A percentile compares a stretch with the other conserved stretches of the same genome.
Conservation (phyloP, 164 flowering plant species). For the Stephania yunnanensis region DNA sequence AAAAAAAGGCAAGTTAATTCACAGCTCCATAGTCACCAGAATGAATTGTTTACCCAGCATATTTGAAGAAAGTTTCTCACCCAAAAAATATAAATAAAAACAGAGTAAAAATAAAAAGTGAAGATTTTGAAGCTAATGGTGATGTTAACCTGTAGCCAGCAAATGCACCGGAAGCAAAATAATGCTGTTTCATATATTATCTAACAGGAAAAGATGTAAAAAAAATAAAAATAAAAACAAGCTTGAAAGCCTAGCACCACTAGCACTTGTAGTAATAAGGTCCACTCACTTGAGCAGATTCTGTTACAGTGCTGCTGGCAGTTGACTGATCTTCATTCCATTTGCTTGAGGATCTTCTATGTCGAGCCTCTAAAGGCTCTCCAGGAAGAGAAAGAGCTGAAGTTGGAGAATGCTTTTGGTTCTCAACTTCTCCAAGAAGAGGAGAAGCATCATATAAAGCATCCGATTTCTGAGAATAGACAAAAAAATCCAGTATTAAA, state of each 20-base stretch:
- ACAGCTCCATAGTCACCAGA: background rate
- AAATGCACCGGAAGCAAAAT: background rate
- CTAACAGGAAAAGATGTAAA: background rate
- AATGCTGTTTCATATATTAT: background rate
- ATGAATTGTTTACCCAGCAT: background rate
- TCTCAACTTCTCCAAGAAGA: conserved; percentile 40
- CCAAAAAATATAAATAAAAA: too few relatives aligned
- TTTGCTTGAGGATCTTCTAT: conserved; percentile 70
- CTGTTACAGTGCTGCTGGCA: conserved; percentile 55
- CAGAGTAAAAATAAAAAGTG: too few relatives aligned
- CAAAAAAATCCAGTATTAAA: conserved; percentile 2
- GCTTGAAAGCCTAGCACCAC: conserved; percentile 34
- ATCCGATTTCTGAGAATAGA: conserved; percentile 46
- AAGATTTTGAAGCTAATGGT: background rate
- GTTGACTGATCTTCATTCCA: conserved; percentile 71
- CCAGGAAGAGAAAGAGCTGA: conserved; percentile 33
- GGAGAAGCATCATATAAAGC: conserved; percentile 41
- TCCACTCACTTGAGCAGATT: conserved; percentile 70
- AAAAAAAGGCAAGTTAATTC: background rate
- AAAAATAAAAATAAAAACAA: conserved; percentile 24
- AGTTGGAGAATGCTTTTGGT: conserved; percentile 46
- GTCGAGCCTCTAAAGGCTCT: conserved; percentile 37
- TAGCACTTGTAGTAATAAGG: conserved; percentile 32
- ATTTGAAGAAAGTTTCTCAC: too few relatives aligned
- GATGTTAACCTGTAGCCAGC: background rate